A percentile compares a stretch with the other conserved stretches of the same genome.
phyloP scores from a whole-genome alignment of 768 basidiomycete genomes.

The Pisolithus orientalis region DNA sequence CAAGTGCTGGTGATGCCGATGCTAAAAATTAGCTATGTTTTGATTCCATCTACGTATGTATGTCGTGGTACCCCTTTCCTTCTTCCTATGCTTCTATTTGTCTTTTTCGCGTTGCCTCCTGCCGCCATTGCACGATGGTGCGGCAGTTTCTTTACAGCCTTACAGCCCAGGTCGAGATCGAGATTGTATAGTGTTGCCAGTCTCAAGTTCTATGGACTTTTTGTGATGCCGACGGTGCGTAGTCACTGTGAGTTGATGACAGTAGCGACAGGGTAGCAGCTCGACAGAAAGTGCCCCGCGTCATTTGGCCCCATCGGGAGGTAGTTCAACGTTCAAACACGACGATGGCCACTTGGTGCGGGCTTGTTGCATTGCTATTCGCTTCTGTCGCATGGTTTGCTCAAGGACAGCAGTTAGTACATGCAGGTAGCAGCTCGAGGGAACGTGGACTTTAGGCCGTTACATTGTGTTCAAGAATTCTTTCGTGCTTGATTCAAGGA shows the following conservation, averaged over 20 bases:
- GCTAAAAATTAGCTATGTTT: constrained; percentile 10
- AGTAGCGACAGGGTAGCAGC: neutral
- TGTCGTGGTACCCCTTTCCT: constrained; percentile 2
- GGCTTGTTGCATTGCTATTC: no score
- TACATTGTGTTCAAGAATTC: no score
- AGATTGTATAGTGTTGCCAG: constrained; percentile 1
- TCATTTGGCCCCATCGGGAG: no score
- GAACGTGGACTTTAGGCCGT: no score
- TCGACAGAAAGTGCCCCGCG: no score
- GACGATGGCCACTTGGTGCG: no score
- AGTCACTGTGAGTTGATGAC: neutral
- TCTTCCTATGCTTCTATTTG: no score
- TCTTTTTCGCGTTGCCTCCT: neutral
- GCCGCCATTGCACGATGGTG: neutral
- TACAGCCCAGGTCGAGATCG: neutral
- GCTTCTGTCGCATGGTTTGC: no score
- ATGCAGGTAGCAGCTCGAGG: no score
- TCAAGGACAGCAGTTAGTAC: no score
- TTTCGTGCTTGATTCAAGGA: no score
- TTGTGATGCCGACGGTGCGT: neutral
- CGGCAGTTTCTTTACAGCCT: neutral
- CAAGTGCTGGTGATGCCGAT: constrained; percentile 6
- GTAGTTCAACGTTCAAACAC: no score
- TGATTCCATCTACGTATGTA: constrained; percentile 16
- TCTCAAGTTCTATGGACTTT: neutral